Percentiles rank a stretch among this genome's conserved stretches.
Evolutionary conservation across 352 stramenopile species (phyloP).

Genomic region (Phytophthora citrophthora): DNA sequence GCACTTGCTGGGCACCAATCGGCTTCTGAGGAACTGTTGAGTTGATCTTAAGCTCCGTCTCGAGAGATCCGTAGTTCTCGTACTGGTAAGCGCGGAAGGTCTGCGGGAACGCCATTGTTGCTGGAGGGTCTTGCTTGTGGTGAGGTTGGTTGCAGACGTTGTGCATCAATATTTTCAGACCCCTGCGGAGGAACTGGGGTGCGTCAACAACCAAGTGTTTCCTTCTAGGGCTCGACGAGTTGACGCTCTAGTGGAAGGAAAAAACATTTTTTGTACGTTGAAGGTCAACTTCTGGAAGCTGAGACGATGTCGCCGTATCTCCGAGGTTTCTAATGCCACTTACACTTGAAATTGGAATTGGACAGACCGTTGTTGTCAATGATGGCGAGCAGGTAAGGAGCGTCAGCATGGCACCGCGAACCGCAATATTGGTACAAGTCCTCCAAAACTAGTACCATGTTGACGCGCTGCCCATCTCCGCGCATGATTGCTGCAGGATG

Average conservation of each 20-base stretch:
- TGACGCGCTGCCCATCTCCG: background rate
- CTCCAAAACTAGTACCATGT: background rate
- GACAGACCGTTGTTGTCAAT: too few relatives aligned
- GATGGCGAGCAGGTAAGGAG: background rate
- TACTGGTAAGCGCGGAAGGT: constrained; percentile 30
- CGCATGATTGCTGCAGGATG: background rate
- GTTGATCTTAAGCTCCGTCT: constrained; percentile 24
- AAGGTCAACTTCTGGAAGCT: too few relatives aligned
- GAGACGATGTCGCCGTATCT: too few relatives aligned
- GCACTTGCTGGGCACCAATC: constrained; percentile 35
- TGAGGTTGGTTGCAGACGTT: background rate
- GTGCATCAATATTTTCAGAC: too few relatives aligned
- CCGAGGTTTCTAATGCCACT: too few relatives aligned
- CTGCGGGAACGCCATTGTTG: constrained; percentile 15
- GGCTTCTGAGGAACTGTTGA: constrained; percentile 5
- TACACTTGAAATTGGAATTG: too few relatives aligned
- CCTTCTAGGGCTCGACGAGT: too few relatives aligned
- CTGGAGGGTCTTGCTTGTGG: background rate
- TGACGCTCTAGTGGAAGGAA: too few relatives aligned
- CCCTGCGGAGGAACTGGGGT: too few relatives aligned
- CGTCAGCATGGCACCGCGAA: background rate
- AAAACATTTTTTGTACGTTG: too few relatives aligned
- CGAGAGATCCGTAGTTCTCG: constrained; percentile 16
- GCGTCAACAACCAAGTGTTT: too few relatives aligned
- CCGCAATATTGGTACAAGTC: background rate